Base-by-base conservation (phyloP, 495 filamentous ascomycete genomes). In the Annulohypoxylon moriforme region DNA sequence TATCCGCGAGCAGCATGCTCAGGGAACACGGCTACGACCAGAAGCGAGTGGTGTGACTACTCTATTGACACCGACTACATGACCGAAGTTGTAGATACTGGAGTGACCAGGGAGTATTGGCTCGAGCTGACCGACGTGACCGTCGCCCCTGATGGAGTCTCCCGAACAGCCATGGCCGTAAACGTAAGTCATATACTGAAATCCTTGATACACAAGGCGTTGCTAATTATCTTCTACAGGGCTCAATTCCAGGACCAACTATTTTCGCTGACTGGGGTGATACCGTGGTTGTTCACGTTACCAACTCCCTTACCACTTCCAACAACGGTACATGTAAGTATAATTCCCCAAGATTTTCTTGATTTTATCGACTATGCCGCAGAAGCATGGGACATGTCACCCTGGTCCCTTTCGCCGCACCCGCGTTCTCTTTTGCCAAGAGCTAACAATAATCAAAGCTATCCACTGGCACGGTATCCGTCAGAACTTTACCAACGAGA, bases 401-500 rank as follows among this genome's bases (percentile, higher is more conserved):
- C 40, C 40, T 20, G 6, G n/a, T 44, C 16, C 20, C 20, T 16
- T 44, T 16, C 24, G 3, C 14, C 20, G 24, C 57, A 38, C 16
- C 18, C 16, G 42, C 9, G 2, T 10, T 25, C 46, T 49, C 18
- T 20, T 24, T 24, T 25, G 25, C 20, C 22, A 24, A 3, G 10
- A 49, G 24, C 47, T 52, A 34, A 55, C n/a, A 13, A 42, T 22
- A 40, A 40, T 31, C 20, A 49, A 53, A 73, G 71, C 71, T 14
- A 81, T 87, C 55, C 90, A 93, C 69, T 92, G 86, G 85, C 83
- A 85, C 57, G 82, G 81, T 52, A 74, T 84, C 18, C 72, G 79
- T 31, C 77, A 82, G 66, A 77, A 78, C 65, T 68, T 64, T 34
- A 79, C 79, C 18, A 76, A 74, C 59, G 68, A 79, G 24, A 70